Base-by-base conservation (phyloP, 179 eudicot genomes). In the Sideroxylon spinosum region DNA sequence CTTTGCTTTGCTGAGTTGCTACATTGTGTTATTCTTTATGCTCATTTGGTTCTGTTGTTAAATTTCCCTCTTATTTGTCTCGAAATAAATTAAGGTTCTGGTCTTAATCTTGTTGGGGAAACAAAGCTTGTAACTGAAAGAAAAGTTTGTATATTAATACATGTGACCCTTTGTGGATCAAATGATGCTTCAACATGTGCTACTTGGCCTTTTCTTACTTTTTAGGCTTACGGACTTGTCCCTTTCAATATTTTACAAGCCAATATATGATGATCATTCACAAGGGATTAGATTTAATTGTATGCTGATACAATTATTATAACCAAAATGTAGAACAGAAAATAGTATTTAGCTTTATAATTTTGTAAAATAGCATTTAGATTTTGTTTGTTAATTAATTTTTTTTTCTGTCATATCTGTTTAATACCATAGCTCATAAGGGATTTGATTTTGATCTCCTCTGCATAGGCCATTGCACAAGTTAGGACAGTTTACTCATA, bases 401-500 rank as follows among this genome's bases (percentile, higher is more conserved):
- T 23, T 28, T 63, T 63, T 16, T 23, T 37, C 5, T 12, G 16
- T 10, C 0, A 22, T 65, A 3, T 65, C 69, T 9, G 26, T 53
- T 66, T 53, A 23, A 6, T 63, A 14, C 23, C 17, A 14, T 29
- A 22, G 61, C 28, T 76, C n/a, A 66, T 19, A 22, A 28, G 52
- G 26, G 49, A 25, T 64, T 63, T 76, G 49, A 76, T 76, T 76
- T 50, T 66, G 11, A 17, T 9, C 20, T 7, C 56, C 11, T 63
- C 1, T 71, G 19, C 49, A 60, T 81, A 96, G 99, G 97, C 97
- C 7, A 91, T 96, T 84, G 98, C 99, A 17, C 99, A 96, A 94
- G 98, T 94, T 46, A 85, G 99, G 79, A 93, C 99, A 0, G 99
- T 95, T 44, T 95, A 95, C 83, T 95, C 99, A 0, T 95, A 90